Evolutionary conservation across 441 rosid genomes (phyloP).

Genomic region (Lagerstroemia fauriei): DNA sequence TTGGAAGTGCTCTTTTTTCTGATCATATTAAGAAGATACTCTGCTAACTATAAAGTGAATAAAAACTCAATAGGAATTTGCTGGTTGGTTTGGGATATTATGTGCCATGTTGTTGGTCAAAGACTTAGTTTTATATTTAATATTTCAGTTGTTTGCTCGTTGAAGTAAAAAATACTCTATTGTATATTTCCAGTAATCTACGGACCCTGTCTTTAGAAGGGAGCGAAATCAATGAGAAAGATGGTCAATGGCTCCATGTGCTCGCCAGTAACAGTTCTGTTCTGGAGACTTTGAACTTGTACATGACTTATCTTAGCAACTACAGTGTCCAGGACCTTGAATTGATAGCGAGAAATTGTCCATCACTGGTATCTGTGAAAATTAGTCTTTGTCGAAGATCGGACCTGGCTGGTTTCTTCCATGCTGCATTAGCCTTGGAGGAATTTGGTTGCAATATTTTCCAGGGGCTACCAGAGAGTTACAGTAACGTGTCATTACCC

Average conservation of each 20-base stretch:
- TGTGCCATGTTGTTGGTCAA: neutral
- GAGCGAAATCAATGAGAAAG: conserved; percentile 60
- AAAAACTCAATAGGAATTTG: too few species aligned
- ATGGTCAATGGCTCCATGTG: conserved; percentile 83
- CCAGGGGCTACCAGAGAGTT: conserved; percentile 52
- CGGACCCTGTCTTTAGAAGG: conserved; percentile 80
- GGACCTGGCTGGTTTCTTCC: conserved; percentile 68
- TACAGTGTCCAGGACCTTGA: conserved; percentile 66
- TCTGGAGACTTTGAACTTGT: conserved; percentile 79
- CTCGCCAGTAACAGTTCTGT: conserved; percentile 68
- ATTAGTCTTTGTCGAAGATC: conserved; percentile 68
- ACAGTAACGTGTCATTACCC: conserved; percentile 55
- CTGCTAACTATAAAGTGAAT: too few species aligned
- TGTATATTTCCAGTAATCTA: conserved; percentile 55
- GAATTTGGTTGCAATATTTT: conserved; percentile 86
- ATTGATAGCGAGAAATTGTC: conserved; percentile 72
- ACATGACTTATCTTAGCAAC: conserved; percentile 62
- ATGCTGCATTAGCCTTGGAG: conserved; percentile 59
- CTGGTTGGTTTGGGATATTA: too few species aligned
- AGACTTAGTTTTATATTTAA: neutral
- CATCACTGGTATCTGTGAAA: conserved; percentile 63
- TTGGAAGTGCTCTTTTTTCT: too few species aligned
- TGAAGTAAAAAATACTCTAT: neutral
- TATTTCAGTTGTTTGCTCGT: neutral
- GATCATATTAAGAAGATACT: too few species aligned